Base-by-base conservation (phyloP, 1,284 basidiomycete species). In the Leccinum pseudoinsigne region DNA sequence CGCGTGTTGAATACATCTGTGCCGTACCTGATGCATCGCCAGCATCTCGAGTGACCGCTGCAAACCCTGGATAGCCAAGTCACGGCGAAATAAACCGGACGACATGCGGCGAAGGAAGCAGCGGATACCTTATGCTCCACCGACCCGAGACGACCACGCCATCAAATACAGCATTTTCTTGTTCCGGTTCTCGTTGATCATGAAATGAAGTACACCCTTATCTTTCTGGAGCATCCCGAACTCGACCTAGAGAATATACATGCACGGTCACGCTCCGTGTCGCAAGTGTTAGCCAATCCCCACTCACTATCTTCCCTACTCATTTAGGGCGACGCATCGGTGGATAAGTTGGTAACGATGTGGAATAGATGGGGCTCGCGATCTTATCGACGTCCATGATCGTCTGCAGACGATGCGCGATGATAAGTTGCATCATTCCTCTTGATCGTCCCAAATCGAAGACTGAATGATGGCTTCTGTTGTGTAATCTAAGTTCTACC, bases 361-460 rank as follows among this genome's bases (percentile, higher is more conserved):
- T 11, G 12, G 53, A 51, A 16, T 28, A 31, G 55, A 51, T 12
- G 4, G 18, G 16, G 31, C 77, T 55, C 58, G 77, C 79, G 55
- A 80, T 77, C 68, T 83, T 86, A 67, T 86, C 85, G 0, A 85
- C 81, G 65, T 89, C 87, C 79, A 88, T 88, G 67, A 90, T 86
- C 1, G 87, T 90, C 68, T 88, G 87, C 11, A 90, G 75, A 40
- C 88, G 83, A 73, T 90, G 88, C 1, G 89, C 89, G 57, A 90
- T 79, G 12, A 86, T 89, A 55, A 90, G 80, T 4, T 90, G 71
- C 0, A 86, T 89, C 8, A 84, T 83, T 63, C 84, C 85, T 10
- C 74, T 78, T 34, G 89, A 63, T 59, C 73, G 38, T 67, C 69
- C 18, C 31, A 89, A 63, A 77, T 70, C n/a, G 76, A 76, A 5